These are phyloP conservation scores for Fusarium succisae DNA, from an alignment of 2,329 filamentous ascomycete species.

Conservation along the genomic window DNA sequence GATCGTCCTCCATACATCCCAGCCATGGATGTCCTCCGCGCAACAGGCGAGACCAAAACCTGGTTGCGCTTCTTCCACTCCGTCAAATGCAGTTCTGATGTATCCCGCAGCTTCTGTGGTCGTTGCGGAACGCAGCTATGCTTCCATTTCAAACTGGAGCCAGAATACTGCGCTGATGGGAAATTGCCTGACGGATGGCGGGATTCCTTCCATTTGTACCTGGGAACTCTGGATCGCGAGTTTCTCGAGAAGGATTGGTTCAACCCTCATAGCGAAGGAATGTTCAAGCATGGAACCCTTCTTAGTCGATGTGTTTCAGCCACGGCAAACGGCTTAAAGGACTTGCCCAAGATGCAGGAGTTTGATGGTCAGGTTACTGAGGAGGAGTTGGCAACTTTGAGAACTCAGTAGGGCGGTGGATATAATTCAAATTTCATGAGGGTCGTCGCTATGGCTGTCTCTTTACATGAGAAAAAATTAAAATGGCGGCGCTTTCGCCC, in stretches of 20 bases:
- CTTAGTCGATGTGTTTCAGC: constrained; percentile 36
- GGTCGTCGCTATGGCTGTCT: too few species aligned
- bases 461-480: too few species aligned
- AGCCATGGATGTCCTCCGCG: neutral
- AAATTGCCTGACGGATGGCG: constrained; percentile 24
- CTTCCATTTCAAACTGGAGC: constrained; percentile 30
- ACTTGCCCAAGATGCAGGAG: constrained; percentile 20
- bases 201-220: constrained; percentile 32
- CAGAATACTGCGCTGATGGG: constrained; percentile 19
- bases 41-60: neutral
- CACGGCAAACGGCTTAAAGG: constrained; percentile 20
- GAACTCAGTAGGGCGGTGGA: neutral
- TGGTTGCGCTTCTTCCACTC: constrained; percentile 34
- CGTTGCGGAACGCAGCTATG: constrained; percentile 37
- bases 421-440: fast-evolving
- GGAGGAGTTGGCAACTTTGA: constrained; percentile 19
- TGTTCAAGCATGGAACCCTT: constrained; percentile 25
- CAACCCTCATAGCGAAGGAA: constrained; percentile 13
- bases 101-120: constrained; percentile 41
- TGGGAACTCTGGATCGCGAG: constrained; percentile 35
- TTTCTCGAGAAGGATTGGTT: constrained; percentile 37
- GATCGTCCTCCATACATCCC: neutral
- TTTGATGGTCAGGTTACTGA: constrained; percentile 7
- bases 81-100: constrained; percentile 1
- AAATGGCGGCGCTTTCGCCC: too few species aligned